Conservation (phyloP, 2,329 filamentous ascomycete species). For the Colletotrichum viniferum region DNA sequence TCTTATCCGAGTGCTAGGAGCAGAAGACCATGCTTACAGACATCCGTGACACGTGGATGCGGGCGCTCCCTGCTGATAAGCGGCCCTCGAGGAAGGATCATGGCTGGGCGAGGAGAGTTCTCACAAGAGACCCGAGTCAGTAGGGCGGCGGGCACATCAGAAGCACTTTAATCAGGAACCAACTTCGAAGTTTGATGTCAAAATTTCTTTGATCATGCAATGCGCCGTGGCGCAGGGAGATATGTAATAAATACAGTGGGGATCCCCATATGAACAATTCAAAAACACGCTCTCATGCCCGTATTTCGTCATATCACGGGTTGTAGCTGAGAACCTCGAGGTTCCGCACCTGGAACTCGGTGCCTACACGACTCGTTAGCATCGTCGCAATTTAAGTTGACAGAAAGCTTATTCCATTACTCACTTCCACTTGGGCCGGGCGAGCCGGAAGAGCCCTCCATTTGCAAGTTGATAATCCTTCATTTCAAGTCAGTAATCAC, state of each 20-base stretch:
- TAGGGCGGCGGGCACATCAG: background rate
- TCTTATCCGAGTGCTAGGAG: background rate
- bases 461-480: conserved; percentile 50
- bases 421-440: conserved; percentile 37
- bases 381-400: background rate
- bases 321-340: conserved; percentile 2
- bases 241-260: background rate
- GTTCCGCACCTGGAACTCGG: conserved; percentile 5
- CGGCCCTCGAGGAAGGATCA: background rate
- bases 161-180: background rate
- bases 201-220: background rate
- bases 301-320: background rate
- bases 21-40: background rate
- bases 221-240: background rate
- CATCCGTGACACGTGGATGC: background rate
- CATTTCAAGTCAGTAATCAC: background rate
- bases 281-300: background rate
- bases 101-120: background rate
- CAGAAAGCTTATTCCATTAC: background rate
- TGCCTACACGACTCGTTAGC: background rate
- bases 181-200: too few relatives aligned
- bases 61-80: background rate
- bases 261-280: background rate
- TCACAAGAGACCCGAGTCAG: background rate
- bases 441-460: conserved; percentile 49